Evolutionary conservation across 768 basidiomycete species (phyloP), one percentile per base, ranked within the genome.

Genomic region (Boletales sp.): DNA sequence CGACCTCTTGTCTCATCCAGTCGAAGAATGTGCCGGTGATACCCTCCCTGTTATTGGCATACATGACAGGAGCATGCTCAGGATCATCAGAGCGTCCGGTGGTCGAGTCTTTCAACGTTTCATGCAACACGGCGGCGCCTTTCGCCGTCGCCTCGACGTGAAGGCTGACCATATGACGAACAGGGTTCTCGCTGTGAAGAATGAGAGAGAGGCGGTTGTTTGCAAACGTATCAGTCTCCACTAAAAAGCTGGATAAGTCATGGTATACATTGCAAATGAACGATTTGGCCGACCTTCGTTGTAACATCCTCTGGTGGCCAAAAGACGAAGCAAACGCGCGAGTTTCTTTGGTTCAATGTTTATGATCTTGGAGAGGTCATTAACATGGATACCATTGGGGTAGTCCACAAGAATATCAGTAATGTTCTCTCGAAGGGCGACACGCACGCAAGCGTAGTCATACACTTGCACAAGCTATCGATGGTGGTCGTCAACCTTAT

Each of bases 171-270:
- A 64, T 57, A 43, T 60, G 56, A 32, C 47, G 50, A 27, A 57
- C 54, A 24, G 65, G 52, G 27, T 67, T 58, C 19, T 59, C 42
- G 12, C 51, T 55, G 27, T 57, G 60, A 6, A 72, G 54, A 36
- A 58, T 56, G 8, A 65, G 38, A n/a, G 68, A 27, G 8, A 72
- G 55, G 0, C 68, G 67, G 40, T 65, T 72, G 54, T 72, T 72
- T 17, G 67, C 55, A 45, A 69, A 73, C 0, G 62, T 61, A 30
- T 69, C 57, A 5, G 46, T 50, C 14, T 59, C 50, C 24, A 72
- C 69, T 73, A 43, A 38, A 39, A 18, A 8, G 14, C 11, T 0
- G 10, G 30, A 27, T 48, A 11, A 47, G 40, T 15, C 24, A 18
- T 24, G 10, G 0, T 12, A 18, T 46, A 40, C 37, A 27, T 44